Percentiles rank a stretch among this genome's conserved stretches.
phyloP scores from a whole-genome alignment of 169 alveolate genomes.

The Cryptosporidium xiaoi region DNA sequence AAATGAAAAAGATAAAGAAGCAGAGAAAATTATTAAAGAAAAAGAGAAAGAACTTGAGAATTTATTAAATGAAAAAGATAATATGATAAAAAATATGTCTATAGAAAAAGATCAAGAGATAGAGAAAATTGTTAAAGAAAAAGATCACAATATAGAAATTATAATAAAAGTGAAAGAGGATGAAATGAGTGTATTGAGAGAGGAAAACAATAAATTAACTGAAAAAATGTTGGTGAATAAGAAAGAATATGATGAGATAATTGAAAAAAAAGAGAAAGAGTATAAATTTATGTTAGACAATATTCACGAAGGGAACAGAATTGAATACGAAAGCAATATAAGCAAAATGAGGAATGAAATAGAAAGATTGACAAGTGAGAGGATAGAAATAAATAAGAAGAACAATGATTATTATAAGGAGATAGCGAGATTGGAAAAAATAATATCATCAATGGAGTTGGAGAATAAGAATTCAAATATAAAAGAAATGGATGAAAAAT shows the following conservation, averaged over 20 bases:
- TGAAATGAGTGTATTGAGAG: neutral
- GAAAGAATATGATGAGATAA: neutral
- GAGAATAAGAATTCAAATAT: slow-evolving; percentile 2
- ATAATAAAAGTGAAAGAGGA: neutral
- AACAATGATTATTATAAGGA: too few species aligned
- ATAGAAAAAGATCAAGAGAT: neutral
- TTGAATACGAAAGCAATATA: too few species aligned
- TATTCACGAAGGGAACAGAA: too few species aligned
- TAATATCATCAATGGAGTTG: too few species aligned
- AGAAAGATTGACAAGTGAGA: too few species aligned
- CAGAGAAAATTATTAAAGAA: slow-evolving; percentile 5
- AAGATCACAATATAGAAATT: neutral
- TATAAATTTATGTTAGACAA: neutral
- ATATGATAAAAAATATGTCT: neutral
- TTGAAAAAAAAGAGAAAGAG: neutral
- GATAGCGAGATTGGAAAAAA: slow-evolving; percentile 1
- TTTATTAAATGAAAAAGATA: too few species aligned
- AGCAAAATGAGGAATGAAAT: too few species aligned
- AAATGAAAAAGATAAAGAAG: neutral
- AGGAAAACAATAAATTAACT: neutral
- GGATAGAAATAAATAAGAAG: too few species aligned
- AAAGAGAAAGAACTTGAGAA: slow-evolving; percentile 19
- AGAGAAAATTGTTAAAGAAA: neutral
- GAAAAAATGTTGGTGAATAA: neutral
- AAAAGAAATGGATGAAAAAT: neutral